Base-by-base conservation (phyloP, 257 asterid genomes). In the Anisodus acutangulus region DNA sequence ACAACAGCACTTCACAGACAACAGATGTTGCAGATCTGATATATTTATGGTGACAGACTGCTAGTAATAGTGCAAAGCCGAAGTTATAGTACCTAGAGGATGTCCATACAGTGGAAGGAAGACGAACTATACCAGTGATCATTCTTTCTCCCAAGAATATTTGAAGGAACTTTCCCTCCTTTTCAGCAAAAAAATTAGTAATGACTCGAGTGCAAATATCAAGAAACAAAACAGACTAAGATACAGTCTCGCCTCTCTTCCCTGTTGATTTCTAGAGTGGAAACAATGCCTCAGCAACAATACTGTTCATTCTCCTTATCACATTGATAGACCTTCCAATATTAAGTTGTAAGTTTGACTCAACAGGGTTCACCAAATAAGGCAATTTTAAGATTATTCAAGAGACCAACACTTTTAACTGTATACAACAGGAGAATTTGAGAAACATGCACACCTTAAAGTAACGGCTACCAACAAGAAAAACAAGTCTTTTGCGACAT, bases 91-190 rank as follows among this genome's bases (percentile, higher is more conserved):
- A 6, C 43, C 62, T 17, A 22, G 19, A 49, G 45, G 81, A 74
- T 49, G 62, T 74, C 60, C 19, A 74, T 49, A 22, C 9, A 74
- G 81, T 10, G 81, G 81, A 74, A 72, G 79, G 54, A 51, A 45
- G 41, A 16, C 17, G 54, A 45, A 72, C 12, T 11, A 49, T 12
- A 51, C 12, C 43, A 11, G 43, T 22, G 12, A 76, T 76, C 59
- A 49, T 51, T 22, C 49, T 49, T 51, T 12, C 62, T 51, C 45
- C 41, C 19, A 51, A 69, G 26, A 53, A 22, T 49, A 22, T 76
- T 49, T 45, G 10, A 72, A 45, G 10, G 37, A 47, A 51, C 19
- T 12, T n/a, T 4, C 62, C 10, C 43, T 76, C 22, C 6, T 12
- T 47, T 76, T 76, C 62, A 49, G 51, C 62, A 31, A 51, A 49